phyloP scores from a whole-genome alignment of 805 yeast species.

The Kodamaea sagamina region DNA sequence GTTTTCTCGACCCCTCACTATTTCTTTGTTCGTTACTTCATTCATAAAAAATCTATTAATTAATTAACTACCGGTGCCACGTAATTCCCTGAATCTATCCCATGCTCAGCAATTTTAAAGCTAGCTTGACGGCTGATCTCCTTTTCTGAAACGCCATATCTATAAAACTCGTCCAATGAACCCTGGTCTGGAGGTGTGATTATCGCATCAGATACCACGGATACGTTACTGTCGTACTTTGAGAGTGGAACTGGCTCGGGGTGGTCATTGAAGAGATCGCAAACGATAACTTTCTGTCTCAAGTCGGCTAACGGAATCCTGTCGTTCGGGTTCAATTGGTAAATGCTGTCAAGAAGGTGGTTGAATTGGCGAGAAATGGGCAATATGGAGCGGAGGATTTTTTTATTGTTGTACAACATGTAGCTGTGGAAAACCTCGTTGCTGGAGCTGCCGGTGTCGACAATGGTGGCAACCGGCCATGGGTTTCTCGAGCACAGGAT shows the following conservation, averaged over 20 bases:
- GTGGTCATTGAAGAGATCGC: conserved; percentile 34
- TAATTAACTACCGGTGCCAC: no score
- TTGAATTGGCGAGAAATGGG: conserved; percentile 71
- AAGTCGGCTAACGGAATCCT: conserved; percentile 45
- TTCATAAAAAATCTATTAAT: no score
- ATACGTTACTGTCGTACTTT: neutral
- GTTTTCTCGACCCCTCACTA: no score
- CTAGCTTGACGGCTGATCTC: neutral
- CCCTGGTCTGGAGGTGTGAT: conserved; percentile 22
- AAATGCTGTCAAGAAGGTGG: conserved; percentile 47
- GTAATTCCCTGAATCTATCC: neutral
- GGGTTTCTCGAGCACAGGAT: conserved; percentile 84
- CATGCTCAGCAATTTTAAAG: neutral
- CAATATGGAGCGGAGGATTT: conserved; percentile 61
- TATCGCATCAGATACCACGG: conserved; percentile 17
- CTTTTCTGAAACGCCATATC: neutral
- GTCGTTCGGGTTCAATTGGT: conserved; percentile 50
- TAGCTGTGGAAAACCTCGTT: conserved; percentile 62
- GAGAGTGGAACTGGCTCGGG: conserved; percentile 1
- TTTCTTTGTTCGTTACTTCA: no score
- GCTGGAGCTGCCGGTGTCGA: conserved; percentile 41
- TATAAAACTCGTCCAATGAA: conserved; percentile 1
- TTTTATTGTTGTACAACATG: conserved; percentile 46
- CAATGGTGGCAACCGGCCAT: conserved; percentile 77
- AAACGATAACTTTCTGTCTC: conserved; percentile 36